Evolutionary conservation across 2,329 filamentous ascomycete species (phyloP).

Genomic region (Colletotrichum spinosum): DNA sequence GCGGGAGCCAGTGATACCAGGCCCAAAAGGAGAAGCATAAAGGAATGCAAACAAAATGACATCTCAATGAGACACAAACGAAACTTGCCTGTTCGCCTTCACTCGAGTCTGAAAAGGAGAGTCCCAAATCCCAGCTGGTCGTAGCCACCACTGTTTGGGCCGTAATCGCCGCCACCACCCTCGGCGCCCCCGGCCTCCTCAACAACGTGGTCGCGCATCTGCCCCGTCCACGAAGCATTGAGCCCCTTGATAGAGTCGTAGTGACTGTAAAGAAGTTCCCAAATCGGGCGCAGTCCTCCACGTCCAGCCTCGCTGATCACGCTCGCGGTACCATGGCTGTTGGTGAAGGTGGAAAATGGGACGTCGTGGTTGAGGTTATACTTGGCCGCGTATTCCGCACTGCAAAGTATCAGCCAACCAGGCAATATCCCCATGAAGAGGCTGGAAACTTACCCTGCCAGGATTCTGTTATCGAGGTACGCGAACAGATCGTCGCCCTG

Average conservation of each 20-base stretch:
- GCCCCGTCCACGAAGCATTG: constrained; percentile 50
- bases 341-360: constrained; percentile 54
- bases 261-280: constrained; percentile 54
- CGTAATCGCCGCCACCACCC: constrained; percentile 58
- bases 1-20: too few relatives aligned
- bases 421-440: background rate
- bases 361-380: constrained; percentile 57
- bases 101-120: constrained; percentile 40
- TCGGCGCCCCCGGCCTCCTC: constrained; percentile 50
- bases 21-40: background rate
- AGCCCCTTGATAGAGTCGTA: constrained; percentile 52
- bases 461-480: constrained; percentile 46
- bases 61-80: background rate
- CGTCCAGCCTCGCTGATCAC: constrained; percentile 47
- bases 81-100: background rate
- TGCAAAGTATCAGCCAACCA: constrained; percentile 24
- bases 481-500: constrained; percentile 56
- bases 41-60: background rate
- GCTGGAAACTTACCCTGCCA: constrained; percentile 46
- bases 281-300: constrained; percentile 50
- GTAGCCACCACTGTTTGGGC: constrained; percentile 52
- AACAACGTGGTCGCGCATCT: constrained; percentile 51
- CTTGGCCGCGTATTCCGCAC: constrained; percentile 51
- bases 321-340: constrained; percentile 49
- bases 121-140: constrained; percentile 51